These are phyloP conservation scores for Fusarium sp. DNA, from an alignment of 2,329 filamentous ascomycete species.

Conservation along the genomic window DNA sequence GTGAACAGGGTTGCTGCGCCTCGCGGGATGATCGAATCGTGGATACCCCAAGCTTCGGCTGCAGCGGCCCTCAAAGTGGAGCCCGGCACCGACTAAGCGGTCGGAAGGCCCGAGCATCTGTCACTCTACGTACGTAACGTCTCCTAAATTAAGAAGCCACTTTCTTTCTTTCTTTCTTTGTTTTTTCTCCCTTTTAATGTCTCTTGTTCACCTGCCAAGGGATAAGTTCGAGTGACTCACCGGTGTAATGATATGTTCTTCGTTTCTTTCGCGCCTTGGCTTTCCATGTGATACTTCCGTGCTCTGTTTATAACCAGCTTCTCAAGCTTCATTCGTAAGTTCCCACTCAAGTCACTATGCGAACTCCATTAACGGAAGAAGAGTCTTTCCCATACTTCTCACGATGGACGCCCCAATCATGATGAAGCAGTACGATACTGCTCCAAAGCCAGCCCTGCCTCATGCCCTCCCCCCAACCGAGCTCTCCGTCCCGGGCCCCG, in stretches of 20 bases:
- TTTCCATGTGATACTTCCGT: not conserved
- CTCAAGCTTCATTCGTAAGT: not conserved
- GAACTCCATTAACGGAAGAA: not conserved
- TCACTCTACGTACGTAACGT: not conserved
- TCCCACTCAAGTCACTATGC: rapidly evolving
- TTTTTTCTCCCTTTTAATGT: not conserved
- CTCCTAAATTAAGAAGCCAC: not conserved
- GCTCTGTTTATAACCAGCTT: not conserved
- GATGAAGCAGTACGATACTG: not conserved
- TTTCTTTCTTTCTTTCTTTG: not conserved
- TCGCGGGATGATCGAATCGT: conserved; percentile 10
- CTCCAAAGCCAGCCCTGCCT: not conserved
- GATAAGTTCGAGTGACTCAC: not conserved
- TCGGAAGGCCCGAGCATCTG: conserved; percentile 6
- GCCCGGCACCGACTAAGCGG: not conserved
- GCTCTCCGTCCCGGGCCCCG: conserved; percentile 10
- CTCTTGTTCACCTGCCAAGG: not conserved
- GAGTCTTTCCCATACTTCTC: not conserved
- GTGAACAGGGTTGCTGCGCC: conserved; percentile 17
- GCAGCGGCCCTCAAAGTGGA: conserved; percentile 9
- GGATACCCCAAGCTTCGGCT: conserved; percentile 14
- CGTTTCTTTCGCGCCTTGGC: not conserved
- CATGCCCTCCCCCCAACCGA: not conserved
- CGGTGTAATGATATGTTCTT: not conserved
- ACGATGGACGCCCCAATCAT: not conserved